Percentiles rank a stretch among this genome's conserved stretches.
Evolutionary conservation across 1,284 basidiomycete genomes (phyloP).

Genomic region (Irpex lacteus): DNA sequence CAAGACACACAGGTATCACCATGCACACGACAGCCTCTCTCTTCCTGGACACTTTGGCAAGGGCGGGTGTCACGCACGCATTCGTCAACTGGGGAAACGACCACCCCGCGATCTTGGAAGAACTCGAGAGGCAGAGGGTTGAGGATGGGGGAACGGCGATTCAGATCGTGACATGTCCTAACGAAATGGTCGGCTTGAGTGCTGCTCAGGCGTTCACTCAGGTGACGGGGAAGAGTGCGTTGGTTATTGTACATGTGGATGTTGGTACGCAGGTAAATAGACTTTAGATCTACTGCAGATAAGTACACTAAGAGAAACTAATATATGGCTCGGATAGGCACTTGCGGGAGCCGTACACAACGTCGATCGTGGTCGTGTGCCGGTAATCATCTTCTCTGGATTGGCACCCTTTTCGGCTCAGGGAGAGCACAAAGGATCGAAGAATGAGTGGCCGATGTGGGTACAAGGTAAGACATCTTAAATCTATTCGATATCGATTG

Average conservation of each 20-base stretch:
- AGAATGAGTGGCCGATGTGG: slow-evolving; percentile 77
- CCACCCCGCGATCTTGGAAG: slow-evolving; percentile 68
- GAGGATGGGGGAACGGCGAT: slow-evolving; percentile 37
- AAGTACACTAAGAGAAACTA: not conserved
- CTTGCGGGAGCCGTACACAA: slow-evolving; percentile 73
- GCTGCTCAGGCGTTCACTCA: slow-evolving; percentile 71
- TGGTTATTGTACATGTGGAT: slow-evolving; percentile 72
- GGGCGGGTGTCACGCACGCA: slow-evolving; percentile 64
- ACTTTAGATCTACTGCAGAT: not conserved
- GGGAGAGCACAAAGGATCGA: slow-evolving; percentile 54
- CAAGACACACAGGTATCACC: not conserved
- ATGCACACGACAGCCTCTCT: slow-evolving; percentile 59
- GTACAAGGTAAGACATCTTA: slow-evolving; percentile 48
- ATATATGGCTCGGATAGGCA: slow-evolving; percentile 35
- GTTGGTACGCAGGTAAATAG: slow-evolving; percentile 62
- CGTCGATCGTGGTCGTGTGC: slow-evolving; percentile 57
- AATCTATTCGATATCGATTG: not conserved
- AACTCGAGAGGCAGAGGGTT: slow-evolving; percentile 53
- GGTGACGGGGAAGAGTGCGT: slow-evolving; percentile 61
- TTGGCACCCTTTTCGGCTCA: slow-evolving; percentile 57
- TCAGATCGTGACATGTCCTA: slow-evolving; percentile 63
- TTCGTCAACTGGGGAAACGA: slow-evolving; percentile 79
- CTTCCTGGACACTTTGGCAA: slow-evolving; percentile 53
- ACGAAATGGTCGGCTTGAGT: slow-evolving; percentile 73
- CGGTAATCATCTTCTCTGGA: slow-evolving; percentile 70